phyloP scores from a whole-genome alignment of 306 rosid species.

The Macrotyloma uniflorum region DNA sequence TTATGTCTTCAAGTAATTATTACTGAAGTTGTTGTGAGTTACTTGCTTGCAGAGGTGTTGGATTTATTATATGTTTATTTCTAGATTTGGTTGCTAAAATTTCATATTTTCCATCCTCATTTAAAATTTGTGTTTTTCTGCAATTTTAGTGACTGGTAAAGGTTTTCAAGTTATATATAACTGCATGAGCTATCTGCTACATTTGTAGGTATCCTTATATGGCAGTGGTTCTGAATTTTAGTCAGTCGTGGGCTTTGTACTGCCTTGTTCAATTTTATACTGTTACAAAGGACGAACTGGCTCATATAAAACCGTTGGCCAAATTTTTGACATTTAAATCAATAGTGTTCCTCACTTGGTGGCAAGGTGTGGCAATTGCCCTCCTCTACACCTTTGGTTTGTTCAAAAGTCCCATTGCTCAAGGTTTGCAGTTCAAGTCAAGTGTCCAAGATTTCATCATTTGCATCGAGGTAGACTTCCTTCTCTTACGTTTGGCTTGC shows the following conservation, averaged over 20 bases:
- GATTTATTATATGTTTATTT: constrained; percentile 32
- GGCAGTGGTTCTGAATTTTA: constrained; percentile 95
- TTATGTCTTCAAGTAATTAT: constrained; percentile 23
- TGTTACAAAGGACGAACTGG: constrained; percentile 85
- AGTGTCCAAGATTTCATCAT: constrained; percentile 98
- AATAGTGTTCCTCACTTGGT: constrained; percentile 98
- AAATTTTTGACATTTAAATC: constrained; percentile 96
- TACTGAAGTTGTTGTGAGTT: constrained; percentile 21
- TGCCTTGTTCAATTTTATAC: constrained; percentile 96
- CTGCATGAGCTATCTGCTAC: constrained; percentile 33
- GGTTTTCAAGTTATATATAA: constrained; percentile 39
- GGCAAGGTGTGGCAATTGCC: constrained; percentile 99
- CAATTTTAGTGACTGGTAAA: constrained; percentile 25
- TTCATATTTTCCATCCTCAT: constrained; percentile 27
- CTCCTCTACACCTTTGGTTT: constrained; percentile 77
- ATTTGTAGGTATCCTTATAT: constrained; percentile 87
- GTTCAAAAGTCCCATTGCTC: constrained; percentile 93
- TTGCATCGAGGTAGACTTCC: constrained; percentile 89
- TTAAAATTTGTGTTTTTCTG: constrained; percentile 28
- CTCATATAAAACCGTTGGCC: constrained; percentile 92
- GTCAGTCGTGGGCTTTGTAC: constrained; percentile 98
- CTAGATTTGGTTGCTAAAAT: constrained; percentile 24
- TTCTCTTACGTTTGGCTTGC: constrained; percentile 39
- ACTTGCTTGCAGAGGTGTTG: constrained; percentile 30
- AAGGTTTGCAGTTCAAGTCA: constrained; percentile 86